These are phyloP conservation scores for Rhizophora apiculata DNA, from an alignment of 345 rosid species.

Conservation along the genomic window DNA sequence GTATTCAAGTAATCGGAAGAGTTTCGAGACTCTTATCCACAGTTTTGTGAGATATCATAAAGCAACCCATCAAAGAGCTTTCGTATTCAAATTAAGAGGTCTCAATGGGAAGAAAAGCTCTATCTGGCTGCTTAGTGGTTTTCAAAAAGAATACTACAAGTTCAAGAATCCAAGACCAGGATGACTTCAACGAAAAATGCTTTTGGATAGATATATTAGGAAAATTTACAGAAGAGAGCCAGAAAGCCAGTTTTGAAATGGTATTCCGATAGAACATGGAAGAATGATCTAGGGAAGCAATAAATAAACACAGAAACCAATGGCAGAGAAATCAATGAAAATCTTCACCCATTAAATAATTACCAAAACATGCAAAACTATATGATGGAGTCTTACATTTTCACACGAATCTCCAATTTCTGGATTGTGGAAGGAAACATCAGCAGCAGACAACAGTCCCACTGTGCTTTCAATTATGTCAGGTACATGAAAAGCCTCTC, in stretches of 20 bases:
- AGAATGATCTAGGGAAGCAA: background rate
- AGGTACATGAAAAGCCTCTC: slow-evolving; percentile 70
- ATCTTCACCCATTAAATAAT: background rate
- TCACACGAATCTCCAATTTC: slow-evolving; percentile 61
- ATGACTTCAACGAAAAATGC: background rate
- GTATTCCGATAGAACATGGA: background rate
- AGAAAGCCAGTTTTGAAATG: background rate
- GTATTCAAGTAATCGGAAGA: background rate
- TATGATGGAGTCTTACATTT: slow-evolving; percentile 50
- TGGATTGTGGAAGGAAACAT: slow-evolving; percentile 64
- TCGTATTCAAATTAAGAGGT: background rate
- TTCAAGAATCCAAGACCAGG: background rate
- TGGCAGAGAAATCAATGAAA: background rate
- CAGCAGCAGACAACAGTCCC: slow-evolving; percentile 73
- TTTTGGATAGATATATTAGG: too few species aligned
- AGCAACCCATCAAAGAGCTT: background rate
- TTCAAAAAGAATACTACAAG: background rate
- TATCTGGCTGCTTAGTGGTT: background rate
- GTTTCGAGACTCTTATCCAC: background rate
- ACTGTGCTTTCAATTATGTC: slow-evolving; percentile 93
- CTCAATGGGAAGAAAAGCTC: background rate
- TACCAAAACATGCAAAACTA: background rate
- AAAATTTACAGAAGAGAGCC: background rate
- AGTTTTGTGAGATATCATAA: background rate
- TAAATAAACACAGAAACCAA: background rate